Evolutionary conservation across 805 yeast genomes (phyloP).

Genomic region (Metschnikowia arizonensis): DNA sequence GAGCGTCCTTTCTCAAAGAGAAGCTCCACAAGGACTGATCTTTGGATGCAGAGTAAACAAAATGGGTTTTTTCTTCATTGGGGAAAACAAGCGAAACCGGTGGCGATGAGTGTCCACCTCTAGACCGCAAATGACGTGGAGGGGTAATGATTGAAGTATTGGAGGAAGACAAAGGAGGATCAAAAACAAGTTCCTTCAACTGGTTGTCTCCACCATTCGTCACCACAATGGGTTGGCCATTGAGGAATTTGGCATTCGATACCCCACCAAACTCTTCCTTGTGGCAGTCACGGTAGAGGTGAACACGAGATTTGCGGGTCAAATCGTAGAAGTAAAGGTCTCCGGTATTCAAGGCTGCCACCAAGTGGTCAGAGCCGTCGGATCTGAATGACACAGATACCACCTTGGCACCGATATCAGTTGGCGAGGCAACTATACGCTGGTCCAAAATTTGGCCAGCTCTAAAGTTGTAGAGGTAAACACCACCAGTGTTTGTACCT

Average conservation of each 20-base stretch:
- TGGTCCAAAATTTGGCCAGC: constrained; percentile 50
- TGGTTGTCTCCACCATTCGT: constrained; percentile 90
- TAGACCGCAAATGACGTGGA: constrained; percentile 84
- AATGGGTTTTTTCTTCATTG: constrained; percentile 72
- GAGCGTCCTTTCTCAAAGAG: constrained; percentile 92
- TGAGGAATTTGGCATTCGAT: constrained; percentile 65
- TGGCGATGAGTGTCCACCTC: constrained; percentile 98
- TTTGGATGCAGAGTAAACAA: constrained; percentile 76
- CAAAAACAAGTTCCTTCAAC: constrained; percentile 87
- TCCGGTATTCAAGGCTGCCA: constrained; percentile 73
- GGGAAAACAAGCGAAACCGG: constrained; percentile 75
- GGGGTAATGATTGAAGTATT: constrained; percentile 70
- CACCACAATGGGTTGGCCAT: constrained; percentile 88
- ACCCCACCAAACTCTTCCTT: constrained; percentile 74
- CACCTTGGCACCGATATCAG: constrained; percentile 38
- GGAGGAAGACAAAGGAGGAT: constrained; percentile 73
- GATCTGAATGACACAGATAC: constrained; percentile 81
- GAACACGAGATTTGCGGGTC: constrained; percentile 67
- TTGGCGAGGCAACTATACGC: constrained; percentile 47
- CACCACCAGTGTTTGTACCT: constrained; percentile 67
- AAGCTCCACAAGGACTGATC: constrained; percentile 89
- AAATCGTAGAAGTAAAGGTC: constrained; percentile 84
- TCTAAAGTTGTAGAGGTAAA: constrained; percentile 62
- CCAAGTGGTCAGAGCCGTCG: constrained; percentile 82
- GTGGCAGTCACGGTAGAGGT: constrained; percentile 69